These are phyloP conservation scores for Asterochloris erici DNA, from an alignment of 139 green algal species.

Conservation along the genomic window DNA sequence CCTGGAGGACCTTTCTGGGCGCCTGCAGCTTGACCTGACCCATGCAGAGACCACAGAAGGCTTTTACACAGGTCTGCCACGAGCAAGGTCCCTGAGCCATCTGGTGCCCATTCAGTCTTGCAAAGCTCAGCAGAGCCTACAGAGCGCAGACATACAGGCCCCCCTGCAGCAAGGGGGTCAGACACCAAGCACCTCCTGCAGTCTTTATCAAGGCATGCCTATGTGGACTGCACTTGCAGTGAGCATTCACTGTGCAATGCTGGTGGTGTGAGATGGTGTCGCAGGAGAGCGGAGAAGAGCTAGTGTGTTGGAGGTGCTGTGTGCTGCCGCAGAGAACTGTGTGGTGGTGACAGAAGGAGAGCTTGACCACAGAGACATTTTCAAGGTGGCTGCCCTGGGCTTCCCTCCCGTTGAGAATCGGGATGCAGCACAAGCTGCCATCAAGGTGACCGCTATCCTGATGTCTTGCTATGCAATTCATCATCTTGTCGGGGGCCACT, in stretches of 20 bases:
- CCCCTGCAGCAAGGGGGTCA: too few species aligned
- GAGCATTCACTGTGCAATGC: too few species aligned
- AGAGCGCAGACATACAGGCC: too few species aligned
- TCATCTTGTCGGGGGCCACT: too few species aligned
- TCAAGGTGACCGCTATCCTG: conserved; percentile 17
- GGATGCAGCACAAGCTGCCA: conserved; percentile 44
- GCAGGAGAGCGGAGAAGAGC: too few species aligned
- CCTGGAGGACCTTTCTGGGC: conserved; percentile 76
- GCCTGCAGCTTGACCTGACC: conserved; percentile 75
- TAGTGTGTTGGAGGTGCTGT: too few species aligned
- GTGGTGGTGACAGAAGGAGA: conserved; percentile 82
- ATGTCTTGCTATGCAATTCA: background rate
- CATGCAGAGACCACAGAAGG: conserved; percentile 52
- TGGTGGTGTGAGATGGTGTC: too few species aligned
- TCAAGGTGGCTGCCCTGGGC: conserved; percentile 63
- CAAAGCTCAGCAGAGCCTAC: too few species aligned
- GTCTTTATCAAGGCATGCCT: too few species aligned
- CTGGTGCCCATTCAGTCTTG: background rate
- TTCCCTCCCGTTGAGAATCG: conserved; percentile 70
- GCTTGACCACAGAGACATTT: conserved; percentile 61
- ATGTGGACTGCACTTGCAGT: too few species aligned
- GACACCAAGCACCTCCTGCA: too few species aligned
- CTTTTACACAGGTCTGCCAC: conserved; percentile 61
- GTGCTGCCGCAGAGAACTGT: conserved; percentile 67
- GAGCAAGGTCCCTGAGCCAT: background rate